Base-by-base conservation (phyloP, 192 early-diverging fungal species). In the Backusella sp. region DNA sequence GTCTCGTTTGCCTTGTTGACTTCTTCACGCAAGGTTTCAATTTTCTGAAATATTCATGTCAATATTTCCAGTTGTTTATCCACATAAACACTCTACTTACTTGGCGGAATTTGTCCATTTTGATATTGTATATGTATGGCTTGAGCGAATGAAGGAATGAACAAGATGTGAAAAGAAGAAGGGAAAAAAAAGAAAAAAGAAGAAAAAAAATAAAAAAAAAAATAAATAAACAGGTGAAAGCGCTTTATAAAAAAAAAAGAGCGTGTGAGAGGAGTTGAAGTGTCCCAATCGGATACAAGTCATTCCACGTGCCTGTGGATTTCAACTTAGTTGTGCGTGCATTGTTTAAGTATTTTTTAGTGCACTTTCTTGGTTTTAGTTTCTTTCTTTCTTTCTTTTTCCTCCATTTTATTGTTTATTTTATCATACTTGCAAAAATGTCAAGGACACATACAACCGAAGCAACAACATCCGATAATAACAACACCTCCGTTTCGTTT, bases 21-120 rank as follows among this genome's bases (percentile, higher is more conserved):
- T 79, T 93, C 91, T 62, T 85, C 85, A 39, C 91, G 91, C 65
- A 91, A 77, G 32, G 21, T 68, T 34, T 79, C 77, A 70, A 94
- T 79, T 88, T 90, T 92, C 92, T 93, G 84, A 36, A 14, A n/a
- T 39, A 67, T 30, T 37, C n/a, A 59, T 34, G 23, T 75, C 9
- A 11, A 49, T 41, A 49, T 42, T 28, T 28, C 17, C 30, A 11
- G 34, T 30, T 28, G 39, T 28, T 8, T 30, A 21, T 9, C 5
- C 23, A n/a, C 36, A 44, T 56, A 49, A 9, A 21, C 12, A 62
- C 1, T 39, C 30, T 8, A 39, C 21, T 73, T 76, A 80, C 79
- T 72, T 80, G 75, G 15, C 75, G 59, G 35, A 80, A 67, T 68
- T 69, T 76, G 6, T 80, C 79, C 79, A 80, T 80, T 23, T 39